Percentiles rank a stretch among this genome's conserved stretches.
These are phyloP conservation scores for Herpetospermum pedunculosum DNA, from an alignment of 306 rosid species.

Conservation along the genomic window DNA sequence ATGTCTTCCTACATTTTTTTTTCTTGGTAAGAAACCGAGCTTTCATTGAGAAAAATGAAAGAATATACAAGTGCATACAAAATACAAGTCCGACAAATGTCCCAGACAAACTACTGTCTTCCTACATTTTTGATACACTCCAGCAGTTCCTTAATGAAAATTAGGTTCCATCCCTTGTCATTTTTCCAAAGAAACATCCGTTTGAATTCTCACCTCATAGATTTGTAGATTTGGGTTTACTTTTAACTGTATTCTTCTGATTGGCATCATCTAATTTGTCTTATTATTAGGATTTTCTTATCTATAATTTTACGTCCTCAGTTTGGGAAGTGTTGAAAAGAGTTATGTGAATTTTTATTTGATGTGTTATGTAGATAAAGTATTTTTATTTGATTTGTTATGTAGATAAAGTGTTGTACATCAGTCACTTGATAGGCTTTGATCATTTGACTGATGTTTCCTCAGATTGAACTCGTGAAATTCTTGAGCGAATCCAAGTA, in stretches of 20 bases:
- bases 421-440: not conserved
- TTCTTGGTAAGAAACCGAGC: no score
- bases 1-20: not conserved
- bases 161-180: not conserved
- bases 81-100: no score
- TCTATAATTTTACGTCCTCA: not conserved
- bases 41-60: no score
- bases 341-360: not conserved
- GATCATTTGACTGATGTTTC: slow-evolving; percentile 21
- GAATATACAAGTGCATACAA: no score
- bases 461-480: slow-evolving; percentile 65
- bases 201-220: not conserved
- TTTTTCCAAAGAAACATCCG: not conserved
- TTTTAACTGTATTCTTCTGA: not conserved
- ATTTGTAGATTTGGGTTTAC: not conserved
- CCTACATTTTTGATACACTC: not conserved
- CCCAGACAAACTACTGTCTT: no score
- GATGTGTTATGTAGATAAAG: not conserved
- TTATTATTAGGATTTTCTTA: not conserved
- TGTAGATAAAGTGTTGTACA: not conserved
- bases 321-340: not conserved
- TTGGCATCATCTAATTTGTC: not conserved
- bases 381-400: not conserved
- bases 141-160: not conserved
- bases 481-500: slow-evolving; percentile 49